Evolutionary conservation across 305 asterid species (phyloP).

Genomic region (Caryopteris hybrid): DNA sequence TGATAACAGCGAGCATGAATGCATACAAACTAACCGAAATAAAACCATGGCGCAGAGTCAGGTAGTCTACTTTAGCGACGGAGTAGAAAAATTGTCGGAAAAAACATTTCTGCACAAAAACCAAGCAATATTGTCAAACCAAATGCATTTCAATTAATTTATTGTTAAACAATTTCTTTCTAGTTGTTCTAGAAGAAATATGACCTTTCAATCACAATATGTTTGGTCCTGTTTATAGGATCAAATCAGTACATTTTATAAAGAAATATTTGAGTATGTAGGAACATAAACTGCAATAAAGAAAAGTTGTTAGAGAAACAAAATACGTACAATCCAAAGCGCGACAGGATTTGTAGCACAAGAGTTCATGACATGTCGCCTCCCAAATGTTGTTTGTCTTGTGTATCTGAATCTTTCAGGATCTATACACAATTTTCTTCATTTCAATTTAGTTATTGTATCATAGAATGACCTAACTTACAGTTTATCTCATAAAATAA

Average conservation of each 20-base stretch:
- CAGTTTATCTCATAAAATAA: too few species aligned
- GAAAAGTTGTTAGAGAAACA: neutral
- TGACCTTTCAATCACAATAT: too few species aligned
- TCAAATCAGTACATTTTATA: too few species aligned
- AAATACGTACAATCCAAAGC: constrained; percentile 47
- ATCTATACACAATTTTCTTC: constrained; percentile 27
- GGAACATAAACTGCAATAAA: neutral
- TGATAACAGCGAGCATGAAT: too few species aligned
- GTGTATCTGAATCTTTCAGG: constrained; percentile 58
- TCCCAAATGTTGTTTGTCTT: constrained; percentile 66
- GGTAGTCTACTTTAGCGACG: constrained; percentile 60
- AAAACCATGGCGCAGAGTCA: constrained; percentile 78
- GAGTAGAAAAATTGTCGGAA: constrained; percentile 66
- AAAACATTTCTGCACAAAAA: constrained; percentile 55
- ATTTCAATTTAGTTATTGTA: neutral
- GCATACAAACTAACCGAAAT: constrained; percentile 38
- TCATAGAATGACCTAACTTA: too few species aligned
- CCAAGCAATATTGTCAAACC: too few species aligned
- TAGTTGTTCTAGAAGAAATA: too few species aligned
- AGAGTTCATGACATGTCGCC: constrained; percentile 47
- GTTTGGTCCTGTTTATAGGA: too few species aligned
- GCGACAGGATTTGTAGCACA: constrained; percentile 23
- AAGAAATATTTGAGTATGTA: neutral
- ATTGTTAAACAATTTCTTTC: too few species aligned
- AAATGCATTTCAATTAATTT: too few species aligned